Base-by-base conservation (phyloP, 345 rosid genomes). In the Carallia brachiata region DNA sequence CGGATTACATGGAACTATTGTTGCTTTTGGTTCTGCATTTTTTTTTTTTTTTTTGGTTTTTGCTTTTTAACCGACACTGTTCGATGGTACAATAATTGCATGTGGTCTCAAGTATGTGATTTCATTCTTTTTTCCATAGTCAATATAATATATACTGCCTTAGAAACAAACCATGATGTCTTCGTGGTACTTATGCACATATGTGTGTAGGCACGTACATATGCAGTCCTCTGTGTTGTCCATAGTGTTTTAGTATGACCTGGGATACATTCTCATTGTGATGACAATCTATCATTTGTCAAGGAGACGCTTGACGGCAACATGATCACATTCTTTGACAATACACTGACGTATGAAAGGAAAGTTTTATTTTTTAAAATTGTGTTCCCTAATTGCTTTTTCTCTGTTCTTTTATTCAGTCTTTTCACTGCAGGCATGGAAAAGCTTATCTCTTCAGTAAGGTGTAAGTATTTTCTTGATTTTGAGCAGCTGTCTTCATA, bases 361-460 rank as follows among this genome's bases (percentile, higher is more conserved):
- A 56, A 19, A 5, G 16, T 27, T 56, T 8, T 9, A 56, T 8
- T 19, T 0, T 3, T 8, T 2, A 7, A 56, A 8, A 19, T 19
- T 56, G 15, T 56, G 27, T 82, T 86, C 74, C 84, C 76, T n/a
- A 9, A 36, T 15, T 69, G 64, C 72, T 80, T 69, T 77, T 68
- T 52, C 54, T 67, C 67, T 83, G 69, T 75, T 70, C 68, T 76
- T 56, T 73, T 76, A 75, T 80, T 82, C 87, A 95, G 99, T 79
- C 94, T 68, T 95, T 95, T 86, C 91, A 89, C 58, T 27, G 83
- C 86, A 90, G 85, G 82, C 92, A 95, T 84, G 99, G 99, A 80
- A 88, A 85, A 80, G 99, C 99, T 73, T 96, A 92, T 84, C 98
- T 96, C 83, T 96, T 92, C 89, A 77, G 65, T 66, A 92, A 89